Conservation (phyloP, 2,329 filamentous ascomycete species). For the Fusarium sp. region DNA sequence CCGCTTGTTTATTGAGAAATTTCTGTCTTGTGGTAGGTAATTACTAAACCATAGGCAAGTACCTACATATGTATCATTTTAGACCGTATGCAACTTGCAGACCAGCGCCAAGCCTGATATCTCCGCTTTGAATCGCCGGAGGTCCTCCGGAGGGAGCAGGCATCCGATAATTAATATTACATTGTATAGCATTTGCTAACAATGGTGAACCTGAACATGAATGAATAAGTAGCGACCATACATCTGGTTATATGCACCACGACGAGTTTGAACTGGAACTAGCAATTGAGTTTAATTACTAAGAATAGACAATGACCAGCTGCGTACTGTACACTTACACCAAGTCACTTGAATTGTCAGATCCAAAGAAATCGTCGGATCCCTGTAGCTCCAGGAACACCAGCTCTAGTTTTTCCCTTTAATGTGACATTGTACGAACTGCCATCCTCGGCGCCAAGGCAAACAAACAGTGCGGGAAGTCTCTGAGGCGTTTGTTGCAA, state of each 20-base stretch:
- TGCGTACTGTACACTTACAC: background rate
- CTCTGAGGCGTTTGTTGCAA: background rate
- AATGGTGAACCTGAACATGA: background rate
- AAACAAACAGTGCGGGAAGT: background rate
- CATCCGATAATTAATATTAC: background rate
- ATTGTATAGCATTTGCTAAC: background rate
- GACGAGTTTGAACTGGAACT: background rate
- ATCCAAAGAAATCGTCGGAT: background rate
- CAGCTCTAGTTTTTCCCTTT: background rate
- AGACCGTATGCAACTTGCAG: background rate
- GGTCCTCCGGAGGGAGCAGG: slow-evolving; percentile 10
- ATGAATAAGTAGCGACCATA: background rate
- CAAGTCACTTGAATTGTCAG: background rate
- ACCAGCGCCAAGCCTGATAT: background rate
- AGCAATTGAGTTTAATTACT: background rate
- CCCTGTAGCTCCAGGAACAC: background rate
- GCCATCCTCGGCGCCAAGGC: background rate
- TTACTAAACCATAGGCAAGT: background rate
- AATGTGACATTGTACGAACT: background rate
- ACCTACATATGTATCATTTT: background rate
- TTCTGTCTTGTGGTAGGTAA: background rate
- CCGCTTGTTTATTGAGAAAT: background rate
- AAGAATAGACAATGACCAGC: background rate
- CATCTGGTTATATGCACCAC: background rate
- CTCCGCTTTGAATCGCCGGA: slow-evolving; percentile 1